These are phyloP conservation scores for Plasmodium gaboni DNA, from an alignment of 169 alveolate species.

Conservation along the genomic window DNA sequence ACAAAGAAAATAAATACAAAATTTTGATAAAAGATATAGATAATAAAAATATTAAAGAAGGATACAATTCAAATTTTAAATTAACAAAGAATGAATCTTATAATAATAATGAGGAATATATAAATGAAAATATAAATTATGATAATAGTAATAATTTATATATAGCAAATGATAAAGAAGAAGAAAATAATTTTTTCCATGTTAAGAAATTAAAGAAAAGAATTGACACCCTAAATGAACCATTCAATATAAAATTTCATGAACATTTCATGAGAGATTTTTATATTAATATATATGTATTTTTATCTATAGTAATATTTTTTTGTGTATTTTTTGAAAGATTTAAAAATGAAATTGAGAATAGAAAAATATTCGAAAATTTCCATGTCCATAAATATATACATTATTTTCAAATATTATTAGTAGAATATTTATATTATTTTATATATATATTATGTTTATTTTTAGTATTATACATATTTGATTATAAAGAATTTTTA, in stretches of 20 bases:
- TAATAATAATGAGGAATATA: neutral
- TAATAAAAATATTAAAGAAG: neutral
- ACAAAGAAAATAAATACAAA: neutral
- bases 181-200: neutral
- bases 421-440: conserved; percentile 41
- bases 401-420: conserved; percentile 54
- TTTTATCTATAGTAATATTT: conserved; percentile 62
- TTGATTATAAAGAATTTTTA: conserved; percentile 39
- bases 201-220: neutral
- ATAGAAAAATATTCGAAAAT: conserved; percentile 47
- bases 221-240: conserved; percentile 46
- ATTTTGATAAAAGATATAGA: neutral
- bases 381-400: conserved; percentile 37
- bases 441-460: conserved; percentile 34
- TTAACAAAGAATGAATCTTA: neutral
- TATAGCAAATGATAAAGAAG: neutral
- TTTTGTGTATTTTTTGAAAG: conserved; percentile 74
- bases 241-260: conserved; percentile 46
- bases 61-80: neutral
- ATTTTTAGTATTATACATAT: conserved; percentile 20
- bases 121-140: neutral
- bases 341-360: conserved; percentile 47
- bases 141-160: neutral
- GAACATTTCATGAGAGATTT: conserved; percentile 66
- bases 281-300: conserved; percentile 64